Percentiles rank a stretch among this genome's conserved stretches.
These are phyloP conservation scores for Byssoonygena ceratinophila DNA, from an alignment of 2,329 filamentous ascomycete species.

Conservation along the genomic window DNA sequence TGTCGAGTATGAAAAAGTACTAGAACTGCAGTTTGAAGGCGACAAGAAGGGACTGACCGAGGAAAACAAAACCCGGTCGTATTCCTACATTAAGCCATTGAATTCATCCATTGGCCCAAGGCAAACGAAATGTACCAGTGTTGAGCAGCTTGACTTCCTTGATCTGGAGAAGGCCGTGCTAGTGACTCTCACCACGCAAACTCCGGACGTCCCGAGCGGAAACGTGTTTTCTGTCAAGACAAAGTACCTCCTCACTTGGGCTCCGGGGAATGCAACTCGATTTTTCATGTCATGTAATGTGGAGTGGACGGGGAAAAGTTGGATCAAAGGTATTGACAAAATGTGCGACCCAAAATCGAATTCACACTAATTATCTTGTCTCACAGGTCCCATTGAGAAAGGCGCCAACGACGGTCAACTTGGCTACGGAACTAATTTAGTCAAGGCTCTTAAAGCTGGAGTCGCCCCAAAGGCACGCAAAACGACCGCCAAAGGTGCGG, in stretches of 20 bases:
- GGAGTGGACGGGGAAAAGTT: constrained; percentile 96
- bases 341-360: background rate
- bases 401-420: constrained; percentile 83
- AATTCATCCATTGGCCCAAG: constrained; percentile 74
- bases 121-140: constrained; percentile 88
- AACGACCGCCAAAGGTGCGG: constrained; percentile 36
- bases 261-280: constrained; percentile 70
- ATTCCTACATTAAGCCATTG: constrained; percentile 85
- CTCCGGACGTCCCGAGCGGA: constrained; percentile 87
- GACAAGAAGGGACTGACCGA: constrained; percentile 68
- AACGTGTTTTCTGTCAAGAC: constrained; percentile 89
- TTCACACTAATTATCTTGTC: background rate
- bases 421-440: constrained; percentile 69
- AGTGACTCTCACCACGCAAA: constrained; percentile 73
- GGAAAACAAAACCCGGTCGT: constrained; percentile 64
- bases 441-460: constrained; percentile 61
- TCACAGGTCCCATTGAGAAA: constrained; percentile 84
- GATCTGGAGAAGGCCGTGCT: constrained; percentile 82
- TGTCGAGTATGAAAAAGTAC: constrained; percentile 74
- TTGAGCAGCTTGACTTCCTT: constrained; percentile 69
- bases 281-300: constrained; percentile 80
- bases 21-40: constrained; percentile 71
- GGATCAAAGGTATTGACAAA: constrained; percentile 67
- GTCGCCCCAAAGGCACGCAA: constrained; percentile 53
- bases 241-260: constrained; percentile 90